These are phyloP conservation scores for Claviceps maximensis DNA, from an alignment of 2,329 filamentous ascomycete genomes.

Conservation along the genomic window DNA sequence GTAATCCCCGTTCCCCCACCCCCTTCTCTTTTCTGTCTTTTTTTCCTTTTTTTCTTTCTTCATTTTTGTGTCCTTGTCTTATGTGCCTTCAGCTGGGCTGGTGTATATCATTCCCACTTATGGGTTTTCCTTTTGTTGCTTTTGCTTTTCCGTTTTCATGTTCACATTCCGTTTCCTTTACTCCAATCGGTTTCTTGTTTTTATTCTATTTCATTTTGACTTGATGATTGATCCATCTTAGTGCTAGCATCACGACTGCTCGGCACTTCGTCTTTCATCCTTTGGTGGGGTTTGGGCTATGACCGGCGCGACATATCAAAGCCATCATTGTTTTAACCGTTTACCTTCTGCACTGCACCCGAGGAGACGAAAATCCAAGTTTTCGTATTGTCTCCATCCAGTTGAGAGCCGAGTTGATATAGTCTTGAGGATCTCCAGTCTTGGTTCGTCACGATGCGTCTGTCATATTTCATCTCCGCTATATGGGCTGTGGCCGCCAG, in stretches of 20 bases:
- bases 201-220: background rate
- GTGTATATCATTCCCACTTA: no score
- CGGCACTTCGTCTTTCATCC: background rate
- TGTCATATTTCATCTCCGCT: constrained; percentile 24
- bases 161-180: background rate
- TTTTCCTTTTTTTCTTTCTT: no score
- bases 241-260: background rate
- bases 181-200: background rate
- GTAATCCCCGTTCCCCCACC: no score
- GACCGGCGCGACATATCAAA: background rate
- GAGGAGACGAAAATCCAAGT: background rate
- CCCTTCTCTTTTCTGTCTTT: background rate
- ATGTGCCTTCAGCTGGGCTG: background rate
- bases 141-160: constrained; percentile 4
- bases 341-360: background rate
- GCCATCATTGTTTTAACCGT: no score
- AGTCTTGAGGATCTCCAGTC: background rate
- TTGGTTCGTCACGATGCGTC: background rate
- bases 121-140: background rate
- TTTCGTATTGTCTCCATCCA: background rate
- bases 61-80: background rate
- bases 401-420: background rate
- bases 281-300: background rate
- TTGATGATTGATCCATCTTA: background rate
- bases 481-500: constrained; percentile 32